These are phyloP conservation scores for Bryoglossum gracile DNA, from an alignment of 495 filamentous ascomycete genomes.

Conservation along the genomic window DNA sequence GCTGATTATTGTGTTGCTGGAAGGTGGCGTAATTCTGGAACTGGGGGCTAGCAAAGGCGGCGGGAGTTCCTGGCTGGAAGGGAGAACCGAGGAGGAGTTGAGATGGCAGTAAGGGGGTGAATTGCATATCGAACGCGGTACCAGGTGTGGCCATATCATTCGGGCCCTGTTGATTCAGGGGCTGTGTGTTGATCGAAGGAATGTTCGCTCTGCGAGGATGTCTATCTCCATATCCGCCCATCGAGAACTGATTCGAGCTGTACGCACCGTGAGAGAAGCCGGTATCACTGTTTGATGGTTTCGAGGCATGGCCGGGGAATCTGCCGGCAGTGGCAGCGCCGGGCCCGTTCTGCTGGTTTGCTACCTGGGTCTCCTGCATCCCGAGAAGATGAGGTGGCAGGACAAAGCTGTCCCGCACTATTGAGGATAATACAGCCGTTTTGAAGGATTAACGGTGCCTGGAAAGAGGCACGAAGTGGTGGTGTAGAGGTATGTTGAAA, in stretches of 20 bases:
- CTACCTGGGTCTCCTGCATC: constrained; percentile 76
- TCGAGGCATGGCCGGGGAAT: constrained; percentile 56
- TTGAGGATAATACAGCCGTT: constrained; percentile 63
- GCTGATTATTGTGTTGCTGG: constrained; percentile 56
- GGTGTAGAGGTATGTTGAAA: constrained; percentile 3
- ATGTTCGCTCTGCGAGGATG: constrained; percentile 79
- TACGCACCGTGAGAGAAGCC: constrained; percentile 91
- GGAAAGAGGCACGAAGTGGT: constrained; percentile 37
- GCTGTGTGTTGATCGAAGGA: constrained; percentile 83
- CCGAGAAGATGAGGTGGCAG: constrained; percentile 69
- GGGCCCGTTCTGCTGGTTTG: constrained; percentile 44
- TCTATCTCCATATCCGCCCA: constrained; percentile 72
- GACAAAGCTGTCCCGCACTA: constrained; percentile 66
- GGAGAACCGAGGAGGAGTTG: constrained; percentile 92
- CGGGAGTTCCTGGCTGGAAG: constrained; percentile 91
- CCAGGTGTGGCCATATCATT: constrained; percentile 81
- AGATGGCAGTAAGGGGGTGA: constrained; percentile 89
- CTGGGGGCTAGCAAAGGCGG: constrained; percentile 81
- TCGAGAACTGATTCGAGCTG: constrained; percentile 60
- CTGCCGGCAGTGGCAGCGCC: constrained; percentile 45
- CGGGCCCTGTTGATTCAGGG: constrained; percentile 37
- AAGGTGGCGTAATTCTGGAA: constrained; percentile 79
- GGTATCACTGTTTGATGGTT: constrained; percentile 70
- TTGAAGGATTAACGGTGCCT: constrained; percentile 54
- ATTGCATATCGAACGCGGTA: constrained; percentile 94